phyloP scores from a whole-genome alignment of 2,329 filamentous ascomycete species.

The Venturia oleaginea region DNA sequence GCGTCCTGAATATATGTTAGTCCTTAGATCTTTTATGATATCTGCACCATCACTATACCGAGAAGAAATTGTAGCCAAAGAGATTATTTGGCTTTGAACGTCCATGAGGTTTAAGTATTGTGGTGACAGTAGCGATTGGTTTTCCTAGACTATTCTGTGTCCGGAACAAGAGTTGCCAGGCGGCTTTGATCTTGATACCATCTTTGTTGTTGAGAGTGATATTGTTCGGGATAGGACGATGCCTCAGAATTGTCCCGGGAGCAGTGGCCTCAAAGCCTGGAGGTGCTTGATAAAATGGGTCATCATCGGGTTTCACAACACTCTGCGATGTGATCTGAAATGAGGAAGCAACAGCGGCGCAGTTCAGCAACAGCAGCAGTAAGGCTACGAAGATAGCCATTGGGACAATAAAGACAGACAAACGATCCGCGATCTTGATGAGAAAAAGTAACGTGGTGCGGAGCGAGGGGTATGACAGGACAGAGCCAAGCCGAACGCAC shows the following conservation, averaged over 20 bases:
- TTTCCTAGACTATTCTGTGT: constrained; percentile 12
- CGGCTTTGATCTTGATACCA: background rate
- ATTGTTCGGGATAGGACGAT: background rate
- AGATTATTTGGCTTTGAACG: constrained; percentile 1
- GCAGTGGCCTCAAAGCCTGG: background rate
- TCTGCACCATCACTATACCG: background rate
- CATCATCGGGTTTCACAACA: background rate
- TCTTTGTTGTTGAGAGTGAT: constrained; percentile 9
- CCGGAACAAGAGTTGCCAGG: constrained; percentile 11
- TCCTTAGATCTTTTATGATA: background rate
- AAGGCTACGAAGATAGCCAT: background rate
- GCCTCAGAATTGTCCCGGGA: constrained; percentile 6
- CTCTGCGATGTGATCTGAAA: background rate
- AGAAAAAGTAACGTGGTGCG: background rate
- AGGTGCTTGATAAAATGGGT: constrained; percentile 9
- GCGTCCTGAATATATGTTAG: background rate
- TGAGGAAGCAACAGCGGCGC: background rate
- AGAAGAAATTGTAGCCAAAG: constrained; percentile 11
- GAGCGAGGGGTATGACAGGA: background rate
- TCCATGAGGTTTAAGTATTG: constrained; percentile 9
- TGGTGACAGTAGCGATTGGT: constrained; percentile 8
- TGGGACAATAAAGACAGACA: background rate
- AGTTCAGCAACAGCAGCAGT: background rate
- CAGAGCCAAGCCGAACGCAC: background rate
- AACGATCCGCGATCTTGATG: background rate